Percentiles rank a stretch among this genome's conserved stretches.
These are phyloP conservation scores for Solioccasus polychromus DNA, from an alignment of 768 basidiomycete genomes.

Conservation along the genomic window DNA sequence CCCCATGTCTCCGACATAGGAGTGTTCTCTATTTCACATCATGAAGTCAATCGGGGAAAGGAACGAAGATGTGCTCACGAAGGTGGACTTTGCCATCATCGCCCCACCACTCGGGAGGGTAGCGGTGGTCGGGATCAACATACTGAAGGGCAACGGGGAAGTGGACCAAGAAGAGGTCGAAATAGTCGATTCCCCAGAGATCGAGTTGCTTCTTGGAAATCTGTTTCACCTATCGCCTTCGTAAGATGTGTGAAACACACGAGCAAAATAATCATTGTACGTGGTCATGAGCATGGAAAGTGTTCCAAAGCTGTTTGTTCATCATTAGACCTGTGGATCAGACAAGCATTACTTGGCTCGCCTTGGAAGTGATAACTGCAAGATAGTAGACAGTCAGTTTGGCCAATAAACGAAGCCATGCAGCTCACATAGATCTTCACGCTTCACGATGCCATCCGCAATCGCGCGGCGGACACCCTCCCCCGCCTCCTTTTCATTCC, in stretches of 20 bases:
- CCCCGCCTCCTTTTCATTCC: conserved; percentile 85
- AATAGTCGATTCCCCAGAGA: conserved; percentile 83
- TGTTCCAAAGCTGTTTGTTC: conserved; percentile 75
- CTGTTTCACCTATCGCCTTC: conserved; percentile 45
- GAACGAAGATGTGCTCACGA: conserved; percentile 38
- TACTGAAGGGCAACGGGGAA: conserved; percentile 84
- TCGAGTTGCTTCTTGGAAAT: conserved; percentile 62
- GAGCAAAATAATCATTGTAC: conserved; percentile 35
- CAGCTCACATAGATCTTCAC: conserved; percentile 79
- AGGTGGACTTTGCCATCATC: conserved; percentile 69
- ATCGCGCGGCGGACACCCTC: conserved; percentile 78
- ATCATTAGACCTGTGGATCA: conserved; percentile 5
- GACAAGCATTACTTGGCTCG: conserved; percentile 13
- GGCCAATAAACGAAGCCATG: background rate
- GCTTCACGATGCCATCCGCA: conserved; percentile 76
- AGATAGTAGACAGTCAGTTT: conserved; percentile 1
- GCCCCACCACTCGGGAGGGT: conserved; percentile 81
- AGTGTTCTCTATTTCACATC: conserved; percentile 45
- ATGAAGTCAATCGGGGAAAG: background rate
- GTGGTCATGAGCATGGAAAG: conserved; percentile 77
- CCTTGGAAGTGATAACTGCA: conserved; percentile 83
- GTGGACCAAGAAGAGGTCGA: conserved; percentile 79
- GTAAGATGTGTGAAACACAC: background rate
- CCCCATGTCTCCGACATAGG: conserved; percentile 82
- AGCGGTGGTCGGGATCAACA: conserved; percentile 70